Evolutionary conservation across 768 basidiomycete species (phyloP), one percentile per base, ranked within the genome.

Genomic region (Termitomyces sp.): DNA sequence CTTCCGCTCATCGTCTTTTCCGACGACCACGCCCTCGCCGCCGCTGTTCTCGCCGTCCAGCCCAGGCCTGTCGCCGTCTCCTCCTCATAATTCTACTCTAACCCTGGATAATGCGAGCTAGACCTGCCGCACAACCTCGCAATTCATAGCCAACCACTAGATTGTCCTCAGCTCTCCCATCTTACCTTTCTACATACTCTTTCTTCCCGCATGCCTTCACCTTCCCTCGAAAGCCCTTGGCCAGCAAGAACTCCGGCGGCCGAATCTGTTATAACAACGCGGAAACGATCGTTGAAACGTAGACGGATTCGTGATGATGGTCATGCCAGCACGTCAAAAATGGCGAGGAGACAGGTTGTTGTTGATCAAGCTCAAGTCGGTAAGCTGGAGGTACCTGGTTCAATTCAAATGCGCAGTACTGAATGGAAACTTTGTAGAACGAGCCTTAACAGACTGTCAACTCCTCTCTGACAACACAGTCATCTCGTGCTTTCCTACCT

Each of bases 401-500:
- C 24, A 11, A 43, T 30, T 26, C 33, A 22, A 28, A 20, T 18
- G 32, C 53, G 50, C 61, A 30, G 26, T 5, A 45, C 24, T 61
- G 24, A 28, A 53, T 14, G n/a, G 35, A 32, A 41, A 59, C 50
- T 56, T 54, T 56, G 35, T 61, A 77, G 70, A 60, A 0, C 38
- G 77, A 70, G 88, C 88, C 8, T 65, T 72, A 65, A 44, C 36
- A 6, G 49, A 76, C 56, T 91, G 89, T 65, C 64, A 86, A 66
- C 30, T 81, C 48, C 66, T 70, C 58, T 83, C 86, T 24, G 84
- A 84, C 60, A 94, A 94, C 74, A 70, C 82, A 49, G 75, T 91
- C 59, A 78, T 86, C 44, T 90, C 92, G 8, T 95, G 94, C 69
- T 94, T 79, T 67, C 94, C 94, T 10, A 76, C 74, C 0, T 50